These are phyloP conservation scores for Sutorius australiensis DNA, from an alignment of 768 basidiomycete genomes.

Conservation along the genomic window DNA sequence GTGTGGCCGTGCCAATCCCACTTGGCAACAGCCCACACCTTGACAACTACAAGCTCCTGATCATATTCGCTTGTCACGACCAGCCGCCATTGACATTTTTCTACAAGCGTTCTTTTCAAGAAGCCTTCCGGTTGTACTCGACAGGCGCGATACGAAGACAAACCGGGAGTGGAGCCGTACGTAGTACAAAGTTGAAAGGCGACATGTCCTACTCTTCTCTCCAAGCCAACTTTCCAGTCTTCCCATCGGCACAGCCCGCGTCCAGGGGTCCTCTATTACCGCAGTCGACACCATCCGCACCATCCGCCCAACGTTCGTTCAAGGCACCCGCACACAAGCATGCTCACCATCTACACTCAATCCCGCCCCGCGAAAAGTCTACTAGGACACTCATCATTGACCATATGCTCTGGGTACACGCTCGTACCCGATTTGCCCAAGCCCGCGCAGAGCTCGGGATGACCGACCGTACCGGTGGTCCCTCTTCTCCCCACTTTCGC, in stretches of 20 bases:
- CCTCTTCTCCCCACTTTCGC: constrained; percentile 53
- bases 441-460: constrained; percentile 83
- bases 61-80: constrained; percentile 1
- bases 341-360: constrained; percentile 83
- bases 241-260: constrained; percentile 8
- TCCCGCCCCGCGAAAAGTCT: constrained; percentile 85
- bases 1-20: not conserved
- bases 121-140: constrained; percentile 2
- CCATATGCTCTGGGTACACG: constrained; percentile 84
- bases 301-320: constrained; percentile 36
- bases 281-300: constrained; percentile 15
- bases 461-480: constrained; percentile 75
- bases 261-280: constrained; percentile 4
- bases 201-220: constrained; percentile 33
- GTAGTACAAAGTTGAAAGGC: not conserved
- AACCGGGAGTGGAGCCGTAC: constrained; percentile 11
- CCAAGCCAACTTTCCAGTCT: constrained; percentile 20
- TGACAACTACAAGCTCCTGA: not conserved
- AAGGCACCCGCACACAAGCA: constrained; percentile 80
- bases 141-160: constrained; percentile 15
- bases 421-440: constrained; percentile 75
- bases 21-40: not conserved
- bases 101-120: not conserved
- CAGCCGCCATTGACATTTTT: not conserved
- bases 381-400: constrained; percentile 85